These are phyloP conservation scores for Backusella westeae DNA, from an alignment of 192 early-diverging fungal species.

Conservation along the genomic window DNA sequence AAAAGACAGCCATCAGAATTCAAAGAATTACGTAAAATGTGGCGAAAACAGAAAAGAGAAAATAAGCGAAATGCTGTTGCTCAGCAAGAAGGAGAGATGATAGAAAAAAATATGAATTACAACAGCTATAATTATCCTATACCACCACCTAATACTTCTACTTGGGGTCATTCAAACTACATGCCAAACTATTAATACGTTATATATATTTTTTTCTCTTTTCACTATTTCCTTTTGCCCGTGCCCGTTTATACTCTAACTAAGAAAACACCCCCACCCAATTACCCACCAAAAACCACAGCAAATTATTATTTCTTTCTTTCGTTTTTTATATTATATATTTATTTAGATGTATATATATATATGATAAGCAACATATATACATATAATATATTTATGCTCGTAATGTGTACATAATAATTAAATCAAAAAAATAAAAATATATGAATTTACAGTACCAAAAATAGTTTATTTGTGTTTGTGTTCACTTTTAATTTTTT, in stretches of 20 bases:
- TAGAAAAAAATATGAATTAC: not conserved
- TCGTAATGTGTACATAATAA: constrained; percentile 1
- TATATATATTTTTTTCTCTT: not conserved
- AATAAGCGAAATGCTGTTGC: constrained; percentile 8
- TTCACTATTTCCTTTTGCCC: not conserved
- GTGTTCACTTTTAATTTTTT: not conserved
- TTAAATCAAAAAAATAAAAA: constrained; percentile 7
- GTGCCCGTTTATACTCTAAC: not conserved
- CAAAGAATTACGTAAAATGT: constrained; percentile 55
- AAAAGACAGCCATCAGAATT: constrained; percentile 45
- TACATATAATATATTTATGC: constrained; percentile 4
- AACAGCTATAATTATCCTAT: not conserved
- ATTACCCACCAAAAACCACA: not conserved
- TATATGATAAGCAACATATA: not conserved
- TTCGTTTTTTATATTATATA: not conserved
- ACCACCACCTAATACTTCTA: not conserved
- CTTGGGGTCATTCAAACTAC: not conserved
- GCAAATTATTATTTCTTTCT: not conserved
- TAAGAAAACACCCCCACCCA: not conserved
- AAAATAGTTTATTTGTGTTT: not conserved
- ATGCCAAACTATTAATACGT: not conserved
- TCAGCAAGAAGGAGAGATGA: not conserved
- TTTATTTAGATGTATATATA: constrained; percentile 1
- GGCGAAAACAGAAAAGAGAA: constrained; percentile 52
- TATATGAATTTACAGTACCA: constrained; percentile 2